phyloP scores from a whole-genome alignment of 2,329 filamentous ascomycete genomes.

The Exophiala aquamarina region DNA sequence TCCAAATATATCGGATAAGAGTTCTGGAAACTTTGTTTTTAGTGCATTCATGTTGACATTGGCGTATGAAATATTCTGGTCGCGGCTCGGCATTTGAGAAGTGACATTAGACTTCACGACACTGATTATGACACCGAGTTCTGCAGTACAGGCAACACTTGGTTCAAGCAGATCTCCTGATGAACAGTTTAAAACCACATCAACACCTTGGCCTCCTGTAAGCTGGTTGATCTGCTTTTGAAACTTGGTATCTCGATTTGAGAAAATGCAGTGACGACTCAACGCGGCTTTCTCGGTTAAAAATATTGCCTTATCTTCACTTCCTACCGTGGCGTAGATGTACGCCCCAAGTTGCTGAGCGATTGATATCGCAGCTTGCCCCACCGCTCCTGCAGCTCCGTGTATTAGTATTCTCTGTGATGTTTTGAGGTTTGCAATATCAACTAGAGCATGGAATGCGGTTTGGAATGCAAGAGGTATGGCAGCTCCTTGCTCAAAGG shows the following conservation, averaged over 20 bases:
- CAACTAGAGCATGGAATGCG: constrained; percentile 30
- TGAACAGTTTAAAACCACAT: neutral
- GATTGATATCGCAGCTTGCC: constrained; percentile 29
- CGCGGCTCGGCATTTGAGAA: neutral
- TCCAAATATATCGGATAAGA: too few relatives aligned
- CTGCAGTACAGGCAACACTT: neutral
- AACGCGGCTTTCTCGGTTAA: constrained; percentile 27
- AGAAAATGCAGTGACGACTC: constrained; percentile 35
- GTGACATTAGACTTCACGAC: neutral
- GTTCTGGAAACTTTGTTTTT: too few relatives aligned
- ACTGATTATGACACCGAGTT: neutral
- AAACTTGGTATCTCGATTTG: constrained; percentile 20
- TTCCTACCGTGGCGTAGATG: constrained; percentile 26
- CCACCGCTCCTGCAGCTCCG: constrained; percentile 23
- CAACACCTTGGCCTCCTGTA: too few relatives aligned
- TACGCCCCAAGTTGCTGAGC: constrained; percentile 26
- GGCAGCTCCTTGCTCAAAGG: constrained; percentile 24
- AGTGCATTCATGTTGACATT: neutral
- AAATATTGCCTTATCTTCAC: constrained; percentile 23
- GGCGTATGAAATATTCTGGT: neutral
- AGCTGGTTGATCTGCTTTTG: too few relatives aligned
- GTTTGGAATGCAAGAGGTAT: constrained; percentile 32
- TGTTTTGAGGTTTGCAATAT: constrained; percentile 26
- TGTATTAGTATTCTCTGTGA: constrained; percentile 28
- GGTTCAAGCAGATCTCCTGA: neutral